A percentile compares a stretch with the other conserved stretches of the same genome.
These are phyloP conservation scores for Candida sp. DNA, from an alignment of 1,139 yeast genomes.

Conservation along the genomic window DNA sequence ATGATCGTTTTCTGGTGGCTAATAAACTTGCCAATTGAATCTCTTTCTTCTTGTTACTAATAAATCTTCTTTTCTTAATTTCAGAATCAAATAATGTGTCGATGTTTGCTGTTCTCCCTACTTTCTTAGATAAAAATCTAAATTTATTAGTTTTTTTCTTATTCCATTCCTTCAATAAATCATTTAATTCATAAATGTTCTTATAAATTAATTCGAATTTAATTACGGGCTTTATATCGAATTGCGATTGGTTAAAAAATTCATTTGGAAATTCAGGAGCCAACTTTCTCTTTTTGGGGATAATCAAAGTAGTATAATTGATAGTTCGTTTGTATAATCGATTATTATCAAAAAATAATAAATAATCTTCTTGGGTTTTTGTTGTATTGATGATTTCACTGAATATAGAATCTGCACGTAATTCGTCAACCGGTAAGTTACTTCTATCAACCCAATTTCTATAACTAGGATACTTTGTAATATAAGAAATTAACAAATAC, in stretches of 20 bases:
- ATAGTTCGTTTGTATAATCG: conserved; percentile 41
- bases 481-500: conserved; percentile 36
- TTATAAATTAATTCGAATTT: conserved; percentile 29
- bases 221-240: conserved; percentile 25
- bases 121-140: conserved; percentile 11
- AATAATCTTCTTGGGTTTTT: conserved; percentile 26
- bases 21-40: conserved; percentile 44
- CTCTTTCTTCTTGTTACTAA: conserved; percentile 44
- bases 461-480: conserved; percentile 34
- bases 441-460: conserved; percentile 42
- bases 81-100: conserved; percentile 25
- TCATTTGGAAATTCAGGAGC: conserved; percentile 33
- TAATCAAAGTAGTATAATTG: conserved; percentile 25
- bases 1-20: conserved; percentile 48
- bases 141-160: conserved; percentile 13
- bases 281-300: conserved; percentile 39
- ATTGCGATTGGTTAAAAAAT: conserved; percentile 20
- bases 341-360: conserved; percentile 41
- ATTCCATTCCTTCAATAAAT: conserved; percentile 15
- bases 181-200: conserved; percentile 29
- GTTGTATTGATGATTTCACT: conserved; percentile 9
- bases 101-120: conserved; percentile 17
- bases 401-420: conserved; percentile 23
- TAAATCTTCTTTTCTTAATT: conserved; percentile 36
- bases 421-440: conserved; percentile 26